Conservation (phyloP, 768 basidiomycete species). For the Coprinopsis sp. region DNA sequence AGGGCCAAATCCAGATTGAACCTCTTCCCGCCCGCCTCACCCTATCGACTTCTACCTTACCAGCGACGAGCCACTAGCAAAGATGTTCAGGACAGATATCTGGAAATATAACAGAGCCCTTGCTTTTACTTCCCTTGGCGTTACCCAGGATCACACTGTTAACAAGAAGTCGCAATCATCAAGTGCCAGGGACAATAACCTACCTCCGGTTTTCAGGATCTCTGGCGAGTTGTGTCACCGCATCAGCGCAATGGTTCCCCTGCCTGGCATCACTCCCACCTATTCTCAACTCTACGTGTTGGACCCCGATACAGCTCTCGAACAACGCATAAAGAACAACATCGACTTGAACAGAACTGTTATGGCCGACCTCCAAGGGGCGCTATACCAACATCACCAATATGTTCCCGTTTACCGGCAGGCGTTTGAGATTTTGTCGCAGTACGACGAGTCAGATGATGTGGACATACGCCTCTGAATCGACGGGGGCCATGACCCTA, state of each 20-base stretch:
- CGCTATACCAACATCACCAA: slow-evolving; percentile 16
- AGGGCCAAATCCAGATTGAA: slow-evolving; percentile 30
- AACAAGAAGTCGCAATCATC: slow-evolving; percentile 18
- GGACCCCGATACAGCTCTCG: slow-evolving; percentile 32
- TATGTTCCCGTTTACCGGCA: slow-evolving; percentile 28
- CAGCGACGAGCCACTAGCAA: slow-evolving; percentile 4
- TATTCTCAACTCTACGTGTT: slow-evolving; percentile 39
- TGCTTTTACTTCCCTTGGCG: slow-evolving; percentile 34
- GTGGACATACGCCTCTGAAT: slow-evolving; percentile 17
- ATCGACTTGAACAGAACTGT: slow-evolving; percentile 22
- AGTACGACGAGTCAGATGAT: slow-evolving; percentile 17
- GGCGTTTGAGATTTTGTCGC: slow-evolving; percentile 27
- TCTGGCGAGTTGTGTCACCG: slow-evolving; percentile 33
- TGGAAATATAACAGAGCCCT: slow-evolving; percentile 38
- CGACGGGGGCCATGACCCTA: slow-evolving; percentile 20
- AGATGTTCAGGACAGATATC: slow-evolving; percentile 32
- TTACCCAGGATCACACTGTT: slow-evolving; percentile 19
- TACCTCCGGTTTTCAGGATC: slow-evolving; percentile 31
- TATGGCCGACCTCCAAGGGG: slow-evolving; percentile 21
- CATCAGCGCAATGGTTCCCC: slow-evolving; percentile 28
- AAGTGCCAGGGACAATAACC: too few relatives aligned
- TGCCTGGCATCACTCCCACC: slow-evolving; percentile 12
- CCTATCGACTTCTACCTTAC: slow-evolving; percentile 18
- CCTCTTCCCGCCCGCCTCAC: slow-evolving; percentile 21
- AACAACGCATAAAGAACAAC: too few relatives aligned